phyloP scores from a whole-genome alignment of 2,329 filamentous ascomycete species.

The Ceratocystis papillata region DNA sequence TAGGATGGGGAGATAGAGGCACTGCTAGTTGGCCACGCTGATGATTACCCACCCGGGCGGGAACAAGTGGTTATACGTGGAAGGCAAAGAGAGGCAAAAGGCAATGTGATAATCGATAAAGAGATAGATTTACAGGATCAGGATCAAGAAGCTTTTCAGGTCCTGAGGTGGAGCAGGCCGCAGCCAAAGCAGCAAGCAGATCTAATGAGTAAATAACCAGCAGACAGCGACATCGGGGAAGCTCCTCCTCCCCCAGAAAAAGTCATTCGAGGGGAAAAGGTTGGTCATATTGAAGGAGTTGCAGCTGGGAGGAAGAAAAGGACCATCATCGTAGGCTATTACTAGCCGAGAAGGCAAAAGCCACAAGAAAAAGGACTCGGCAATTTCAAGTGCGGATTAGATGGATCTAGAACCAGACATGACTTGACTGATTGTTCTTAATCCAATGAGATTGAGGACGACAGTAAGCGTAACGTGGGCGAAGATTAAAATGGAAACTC shows the following conservation, averaged over 20 bases:
- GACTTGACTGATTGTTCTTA: not conserved
- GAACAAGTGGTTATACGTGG: not conserved
- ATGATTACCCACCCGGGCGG: conserved; percentile 1
- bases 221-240: conserved; percentile 14
- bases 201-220: not conserved
- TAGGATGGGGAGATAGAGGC: conserved; percentile 1
- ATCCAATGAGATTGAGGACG: not conserved
- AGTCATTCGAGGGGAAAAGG: not conserved
- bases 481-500: not conserved
- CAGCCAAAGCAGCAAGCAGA: not conserved
- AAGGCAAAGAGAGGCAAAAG: not conserved
- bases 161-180: conserved; percentile 8
- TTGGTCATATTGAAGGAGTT: not conserved
- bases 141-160: conserved; percentile 21
- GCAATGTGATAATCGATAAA: not conserved
- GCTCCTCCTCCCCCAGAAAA: not conserved
- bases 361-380: not conserved
- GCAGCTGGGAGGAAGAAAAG: not conserved
- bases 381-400: not conserved
- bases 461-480: not conserved
- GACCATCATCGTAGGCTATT: not conserved
- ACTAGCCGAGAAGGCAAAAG: not conserved
- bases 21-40: not conserved
- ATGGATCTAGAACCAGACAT: not conserved
- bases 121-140: conserved; percentile 16